Conservation (phyloP, 805 yeast species). For the Naumovozyma castellii region DNA sequence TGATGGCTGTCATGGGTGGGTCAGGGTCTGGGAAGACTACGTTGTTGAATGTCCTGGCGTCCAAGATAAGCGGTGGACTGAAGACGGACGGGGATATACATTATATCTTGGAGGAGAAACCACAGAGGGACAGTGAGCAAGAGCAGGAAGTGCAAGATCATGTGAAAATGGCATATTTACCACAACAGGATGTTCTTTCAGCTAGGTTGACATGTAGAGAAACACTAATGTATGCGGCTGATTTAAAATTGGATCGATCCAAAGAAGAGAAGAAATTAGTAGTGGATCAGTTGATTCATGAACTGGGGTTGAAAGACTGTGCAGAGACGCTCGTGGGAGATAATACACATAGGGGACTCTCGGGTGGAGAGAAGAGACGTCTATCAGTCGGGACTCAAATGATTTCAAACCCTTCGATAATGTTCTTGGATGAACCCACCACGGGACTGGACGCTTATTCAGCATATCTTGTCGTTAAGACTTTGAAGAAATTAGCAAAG, state of each 20-base stretch:
- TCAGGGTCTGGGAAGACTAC: slow-evolving; percentile 87
- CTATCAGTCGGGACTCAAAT: slow-evolving; percentile 71
- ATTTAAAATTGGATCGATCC: slow-evolving; percentile 47
- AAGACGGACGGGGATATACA: slow-evolving; percentile 36
- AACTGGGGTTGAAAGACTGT: slow-evolving; percentile 58
- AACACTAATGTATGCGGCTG: slow-evolving; percentile 61
- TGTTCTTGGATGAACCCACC: slow-evolving; percentile 81
- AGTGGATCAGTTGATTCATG: slow-evolving; percentile 51
- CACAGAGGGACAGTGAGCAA: background rate
- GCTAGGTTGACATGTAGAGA: slow-evolving; percentile 69
- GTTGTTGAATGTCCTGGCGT: slow-evolving; percentile 54
- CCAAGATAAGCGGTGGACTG: slow-evolving; percentile 37
- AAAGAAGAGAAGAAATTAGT: slow-evolving; percentile 37
- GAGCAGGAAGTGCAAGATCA: slow-evolving; percentile 1
- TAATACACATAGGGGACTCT: slow-evolving; percentile 46
- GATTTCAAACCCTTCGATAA: slow-evolving; percentile 62
- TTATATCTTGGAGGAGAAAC: slow-evolving; percentile 14
- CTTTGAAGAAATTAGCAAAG: slow-evolving; percentile 48
- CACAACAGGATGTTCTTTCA: slow-evolving; percentile 64
- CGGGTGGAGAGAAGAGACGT: slow-evolving; percentile 81
- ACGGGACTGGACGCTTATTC: slow-evolving; percentile 78
- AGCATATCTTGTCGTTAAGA: slow-evolving; percentile 53
- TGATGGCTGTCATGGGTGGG: slow-evolving; percentile 80
- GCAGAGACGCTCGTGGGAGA: slow-evolving; percentile 52
- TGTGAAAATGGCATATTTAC: slow-evolving; percentile 44